Percentiles rank a stretch among this genome's conserved stretches.
These are phyloP conservation scores for Epithele typhae DNA, from an alignment of 768 basidiomycete species.

Conservation along the genomic window DNA sequence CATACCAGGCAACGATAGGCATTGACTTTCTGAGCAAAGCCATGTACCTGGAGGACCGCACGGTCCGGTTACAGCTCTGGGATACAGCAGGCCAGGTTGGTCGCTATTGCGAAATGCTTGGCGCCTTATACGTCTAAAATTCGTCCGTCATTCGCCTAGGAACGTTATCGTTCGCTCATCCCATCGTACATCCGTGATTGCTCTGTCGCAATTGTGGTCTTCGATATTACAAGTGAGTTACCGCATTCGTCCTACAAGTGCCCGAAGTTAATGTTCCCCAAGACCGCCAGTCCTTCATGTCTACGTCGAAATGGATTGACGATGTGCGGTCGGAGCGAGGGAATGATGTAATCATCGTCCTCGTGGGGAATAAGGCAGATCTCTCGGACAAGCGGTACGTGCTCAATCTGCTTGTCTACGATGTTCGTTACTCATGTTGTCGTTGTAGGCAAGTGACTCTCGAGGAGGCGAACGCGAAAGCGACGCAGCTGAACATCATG, in stretches of 20 bases:
- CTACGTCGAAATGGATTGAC: slow-evolving; percentile 99
- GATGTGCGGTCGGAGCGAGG: slow-evolving; percentile 97
- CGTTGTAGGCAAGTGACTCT: slow-evolving; percentile 91
- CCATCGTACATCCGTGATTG: slow-evolving; percentile 99
- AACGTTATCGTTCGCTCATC: slow-evolving; percentile 95
- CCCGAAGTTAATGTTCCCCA: not conserved
- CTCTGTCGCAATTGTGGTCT: slow-evolving; percentile 97
- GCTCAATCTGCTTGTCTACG: not conserved
- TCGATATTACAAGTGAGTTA: slow-evolving; percentile 92
- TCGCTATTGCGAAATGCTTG: too few relatives aligned
- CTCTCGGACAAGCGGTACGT: slow-evolving; percentile 94
- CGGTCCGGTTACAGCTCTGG: slow-evolving; percentile 96
- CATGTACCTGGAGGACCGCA: slow-evolving; percentile 98
- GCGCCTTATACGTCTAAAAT: too few relatives aligned
- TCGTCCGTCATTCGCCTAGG: slow-evolving; percentile 40
- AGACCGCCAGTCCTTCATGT: slow-evolving; percentile 98
- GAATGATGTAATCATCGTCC: slow-evolving; percentile 95
- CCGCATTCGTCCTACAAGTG: too few relatives aligned
- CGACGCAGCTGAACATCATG: slow-evolving; percentile 90
- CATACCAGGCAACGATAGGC: slow-evolving; percentile 95
- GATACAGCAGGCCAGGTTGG: slow-evolving; percentile 93
- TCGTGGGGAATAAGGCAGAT: slow-evolving; percentile 99
- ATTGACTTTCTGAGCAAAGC: slow-evolving; percentile 99
- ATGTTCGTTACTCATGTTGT: slow-evolving; percentile 7
- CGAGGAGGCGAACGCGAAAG: slow-evolving; percentile 91